Evolutionary conservation across 2,329 filamentous ascomycete species (phyloP), one percentile per base, ranked within the genome.

Genomic region (Coniochaeta sp.): DNA sequence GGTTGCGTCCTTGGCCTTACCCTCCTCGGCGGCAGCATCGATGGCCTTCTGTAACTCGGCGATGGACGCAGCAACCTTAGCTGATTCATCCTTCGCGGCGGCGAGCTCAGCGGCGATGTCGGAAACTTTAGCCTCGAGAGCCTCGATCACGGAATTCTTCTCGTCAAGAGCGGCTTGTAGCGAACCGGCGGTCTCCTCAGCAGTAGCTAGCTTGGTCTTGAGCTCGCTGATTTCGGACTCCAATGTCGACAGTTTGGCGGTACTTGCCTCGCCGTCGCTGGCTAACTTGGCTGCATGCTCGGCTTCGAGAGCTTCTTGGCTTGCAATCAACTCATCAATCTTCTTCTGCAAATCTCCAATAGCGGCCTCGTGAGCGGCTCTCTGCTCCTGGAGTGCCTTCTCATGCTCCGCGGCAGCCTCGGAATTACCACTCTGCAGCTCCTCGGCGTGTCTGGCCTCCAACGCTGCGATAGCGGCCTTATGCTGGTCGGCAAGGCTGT

Each of bases 141-240:
- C 70, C 8, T 68, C 64, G 8, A 80, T 64, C 52, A 78, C 72
- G 6, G 67, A 65, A n/a, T 70, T 73, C 66, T 78, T 76, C 17
- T 73, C 72, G 56, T 80, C 74, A 6, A 81, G 69, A n/a, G 77
- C 75, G 4, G 74, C 68, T 68, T 79, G 75, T 47, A 77, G 76
- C 38, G 68, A 67, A 44, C 74, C 71, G 6, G 76, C 72, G 9
- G 77, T 75, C 67, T 79, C 72, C 65, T 82, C 77, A 6, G 81
- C 76, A 26, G 75, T 70, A 54, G 80, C 75, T 2, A 80, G 71
- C 67, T 79, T 77, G 22, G 73, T 67, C 69, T 79, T 81, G 43
- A 85, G 74, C 62, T 79, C 79, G 3, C 76, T 74, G 50, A 84
- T 75, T 58, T 85, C 77, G 19, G 74, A 73, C 66, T 86, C 81